Evolutionary conservation across 768 basidiomycete genomes (phyloP).

Genomic region (Trametes cinnabarina): DNA sequence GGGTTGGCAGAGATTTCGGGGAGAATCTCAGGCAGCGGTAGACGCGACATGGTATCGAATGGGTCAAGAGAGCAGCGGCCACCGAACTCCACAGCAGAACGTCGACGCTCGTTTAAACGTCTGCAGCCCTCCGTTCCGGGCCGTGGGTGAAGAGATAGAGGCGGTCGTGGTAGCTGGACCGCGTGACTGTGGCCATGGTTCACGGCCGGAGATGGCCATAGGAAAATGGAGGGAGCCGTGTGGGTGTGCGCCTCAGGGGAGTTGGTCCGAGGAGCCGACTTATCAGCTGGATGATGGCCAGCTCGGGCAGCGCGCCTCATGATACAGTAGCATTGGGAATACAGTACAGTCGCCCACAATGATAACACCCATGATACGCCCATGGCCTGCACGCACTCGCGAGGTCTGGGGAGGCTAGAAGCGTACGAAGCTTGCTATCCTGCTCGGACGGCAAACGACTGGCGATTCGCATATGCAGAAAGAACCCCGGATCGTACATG

Average conservation of each 20-base stretch:
- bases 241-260: conserved; percentile 1
- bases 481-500: no score
- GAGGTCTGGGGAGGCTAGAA: no score
- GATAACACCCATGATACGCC: neutral
- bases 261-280: conserved; percentile 9
- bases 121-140: neutral
- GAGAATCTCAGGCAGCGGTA: conserved; percentile 8
- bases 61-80: neutral
- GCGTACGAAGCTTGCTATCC: no score
- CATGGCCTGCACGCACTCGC: no score
- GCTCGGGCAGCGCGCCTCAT: neutral
- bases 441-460: no score
- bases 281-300: conserved; percentile 19
- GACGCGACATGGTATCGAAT: conserved; percentile 11
- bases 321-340: neutral
- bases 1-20: neutral
- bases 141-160: neutral
- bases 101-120: neutral
- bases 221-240: neutral
- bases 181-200: conserved; percentile 1
- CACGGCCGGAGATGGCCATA: neutral
- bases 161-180: neutral
- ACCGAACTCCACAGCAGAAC: neutral
- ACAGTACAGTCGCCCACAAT: neutral
- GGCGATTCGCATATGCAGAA: no score